Evolutionary conservation across 805 yeast species (phyloP).

Genomic region (Gaillardinia entomophila): DNA sequence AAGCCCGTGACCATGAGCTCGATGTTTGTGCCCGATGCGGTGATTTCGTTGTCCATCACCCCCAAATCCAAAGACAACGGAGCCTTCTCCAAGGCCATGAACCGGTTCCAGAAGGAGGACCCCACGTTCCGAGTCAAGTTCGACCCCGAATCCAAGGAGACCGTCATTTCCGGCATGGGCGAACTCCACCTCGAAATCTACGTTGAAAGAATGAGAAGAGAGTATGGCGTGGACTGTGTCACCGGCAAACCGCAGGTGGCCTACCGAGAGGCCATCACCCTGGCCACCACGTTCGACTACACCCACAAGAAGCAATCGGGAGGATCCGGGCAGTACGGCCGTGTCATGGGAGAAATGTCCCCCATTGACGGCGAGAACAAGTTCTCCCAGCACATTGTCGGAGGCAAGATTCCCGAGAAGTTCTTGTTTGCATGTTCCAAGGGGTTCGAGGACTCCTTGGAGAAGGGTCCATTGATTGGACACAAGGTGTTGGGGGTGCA

Average conservation of each 20-base stretch:
- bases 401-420: slow-evolving; percentile 96
- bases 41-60: slow-evolving; percentile 82
- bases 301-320: slow-evolving; percentile 98
- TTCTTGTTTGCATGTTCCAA: slow-evolving; percentile 89
- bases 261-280: slow-evolving; percentile 85
- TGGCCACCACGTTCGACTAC: slow-evolving; percentile 75
- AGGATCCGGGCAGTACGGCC: slow-evolving; percentile 99
- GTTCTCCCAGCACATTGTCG: slow-evolving; percentile 85
- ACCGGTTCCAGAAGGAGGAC: slow-evolving; percentile 97
- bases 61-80: slow-evolving; percentile 83
- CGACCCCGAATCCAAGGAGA: slow-evolving; percentile 89
- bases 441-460: slow-evolving; percentile 92
- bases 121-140: slow-evolving; percentile 94
- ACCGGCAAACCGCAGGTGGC: slow-evolving; percentile 99
- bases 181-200: slow-evolving; percentile 95
- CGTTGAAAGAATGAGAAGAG: slow-evolving; percentile 97
- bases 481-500: slow-evolving; percentile 88
- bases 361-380: slow-evolving; percentile 63
- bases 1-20: slow-evolving; percentile 87
- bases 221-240: slow-evolving; percentile 89
- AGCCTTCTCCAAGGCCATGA: slow-evolving; percentile 93
- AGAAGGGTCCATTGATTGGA: slow-evolving; percentile 95
- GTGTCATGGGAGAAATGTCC: slow-evolving; percentile 79
- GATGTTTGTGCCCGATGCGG: slow-evolving; percentile 99
- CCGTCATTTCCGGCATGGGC: slow-evolving; percentile 96